Percentiles rank a stretch among this genome's conserved stretches.
phyloP scores from a whole-genome alignment of 1,284 basidiomycete species.

The Spongispora temasekensis region DNA sequence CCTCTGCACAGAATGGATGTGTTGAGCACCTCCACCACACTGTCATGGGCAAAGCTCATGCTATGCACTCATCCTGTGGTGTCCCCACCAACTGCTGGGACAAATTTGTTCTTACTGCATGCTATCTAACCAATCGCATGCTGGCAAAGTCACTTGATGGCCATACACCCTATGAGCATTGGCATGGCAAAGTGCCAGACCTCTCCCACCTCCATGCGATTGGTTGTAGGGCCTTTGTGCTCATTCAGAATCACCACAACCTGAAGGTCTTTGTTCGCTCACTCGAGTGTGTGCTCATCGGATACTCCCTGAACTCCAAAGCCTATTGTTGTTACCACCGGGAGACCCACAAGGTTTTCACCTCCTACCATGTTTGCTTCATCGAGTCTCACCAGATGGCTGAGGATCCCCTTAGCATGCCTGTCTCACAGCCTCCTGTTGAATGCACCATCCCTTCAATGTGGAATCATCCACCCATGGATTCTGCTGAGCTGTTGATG shows the following conservation, averaged over 20 bases:
- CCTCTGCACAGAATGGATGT: neutral
- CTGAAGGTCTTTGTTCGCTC: neutral
- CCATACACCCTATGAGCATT: neutral
- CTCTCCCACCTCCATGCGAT: neutral
- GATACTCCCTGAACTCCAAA: conserved; percentile 1
- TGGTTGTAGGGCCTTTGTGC: neutral
- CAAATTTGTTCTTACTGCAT: neutral
- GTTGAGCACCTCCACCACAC: neutral
- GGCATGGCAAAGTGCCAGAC: neutral
- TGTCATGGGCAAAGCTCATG: neutral
- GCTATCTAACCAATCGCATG: neutral
- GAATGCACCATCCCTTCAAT: too few species aligned
- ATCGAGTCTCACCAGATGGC: conserved; percentile 1
- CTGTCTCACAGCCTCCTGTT: too few species aligned
- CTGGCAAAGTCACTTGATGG: neutral
- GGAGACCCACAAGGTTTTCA: neutral
- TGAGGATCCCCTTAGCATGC: too few species aligned
- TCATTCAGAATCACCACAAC: conserved; percentile 1
- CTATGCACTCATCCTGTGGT: neutral
- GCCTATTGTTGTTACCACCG: neutral
- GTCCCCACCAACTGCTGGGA: neutral
- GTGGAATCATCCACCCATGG: too few species aligned
- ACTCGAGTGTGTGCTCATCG: neutral
- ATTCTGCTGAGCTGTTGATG: too few species aligned
- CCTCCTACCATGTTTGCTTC: neutral